Evolutionary conservation across 1,284 basidiomycete genomes (phyloP).

Genomic region (Austroboletus niveus): DNA sequence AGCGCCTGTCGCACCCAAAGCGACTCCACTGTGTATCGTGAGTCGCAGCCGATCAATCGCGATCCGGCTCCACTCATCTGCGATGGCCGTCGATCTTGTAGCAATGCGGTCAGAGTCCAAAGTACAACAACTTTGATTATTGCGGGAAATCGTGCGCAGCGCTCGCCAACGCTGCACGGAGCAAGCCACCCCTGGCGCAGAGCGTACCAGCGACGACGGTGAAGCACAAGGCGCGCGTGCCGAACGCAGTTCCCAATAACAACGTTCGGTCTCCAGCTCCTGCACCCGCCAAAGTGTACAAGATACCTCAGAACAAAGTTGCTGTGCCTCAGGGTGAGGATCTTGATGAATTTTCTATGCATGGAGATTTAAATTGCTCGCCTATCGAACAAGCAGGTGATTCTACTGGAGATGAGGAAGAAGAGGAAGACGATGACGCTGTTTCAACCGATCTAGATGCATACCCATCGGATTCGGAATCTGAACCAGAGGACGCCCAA

Average conservation of each 20-base stretch:
- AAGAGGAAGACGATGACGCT: constrained; percentile 14
- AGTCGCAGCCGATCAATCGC: constrained; percentile 31
- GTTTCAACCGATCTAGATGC: constrained; percentile 31
- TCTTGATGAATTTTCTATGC: constrained; percentile 5
- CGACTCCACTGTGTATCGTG: constrained; percentile 24
- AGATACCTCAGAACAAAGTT: constrained; percentile 10
- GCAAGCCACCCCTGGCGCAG: constrained; percentile 16
- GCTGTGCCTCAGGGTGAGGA: constrained; percentile 25
- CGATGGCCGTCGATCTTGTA: constrained; percentile 26
- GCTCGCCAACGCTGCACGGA: constrained; percentile 15
- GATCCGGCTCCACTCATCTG: constrained; percentile 22
- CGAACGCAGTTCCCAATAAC: constrained; percentile 10
- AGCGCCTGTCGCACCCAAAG: constrained; percentile 17
- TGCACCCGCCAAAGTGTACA: constrained; percentile 9
- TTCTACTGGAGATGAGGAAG: constrained; percentile 28
- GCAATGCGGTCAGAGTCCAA: constrained; percentile 35
- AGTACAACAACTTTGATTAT: constrained; percentile 33
- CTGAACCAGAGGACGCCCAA: constrained; percentile 25
- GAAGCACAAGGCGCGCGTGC: constrained; percentile 14
- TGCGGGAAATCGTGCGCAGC: constrained; percentile 34
- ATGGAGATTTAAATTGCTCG: constrained; percentile 10
- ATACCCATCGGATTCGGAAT: constrained; percentile 32
- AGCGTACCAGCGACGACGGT: constrained; percentile 12
- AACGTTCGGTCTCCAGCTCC: constrained; percentile 1
- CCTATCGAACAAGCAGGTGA: constrained; percentile 16